These are phyloP conservation scores for Monosporascus sp. DNA, from an alignment of 2,329 filamentous ascomycete genomes.

Conservation along the genomic window DNA sequence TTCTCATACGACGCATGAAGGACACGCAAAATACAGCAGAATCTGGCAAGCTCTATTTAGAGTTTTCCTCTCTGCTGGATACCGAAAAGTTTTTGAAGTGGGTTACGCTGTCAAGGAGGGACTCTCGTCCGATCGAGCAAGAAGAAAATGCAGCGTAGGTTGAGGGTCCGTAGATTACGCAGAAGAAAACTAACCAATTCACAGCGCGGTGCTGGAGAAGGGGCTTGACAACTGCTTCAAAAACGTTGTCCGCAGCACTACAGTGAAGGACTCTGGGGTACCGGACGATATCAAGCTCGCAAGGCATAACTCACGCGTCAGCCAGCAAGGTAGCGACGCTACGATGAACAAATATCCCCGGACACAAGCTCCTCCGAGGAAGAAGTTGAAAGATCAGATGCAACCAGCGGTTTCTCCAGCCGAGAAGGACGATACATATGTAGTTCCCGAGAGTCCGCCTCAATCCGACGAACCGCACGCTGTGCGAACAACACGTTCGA, in stretches of 20 bases:
- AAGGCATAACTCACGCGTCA: conserved; percentile 13
- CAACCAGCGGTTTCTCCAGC: neutral
- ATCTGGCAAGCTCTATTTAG: conserved; percentile 16
- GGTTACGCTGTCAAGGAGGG: conserved; percentile 9
- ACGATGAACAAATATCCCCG: neutral
- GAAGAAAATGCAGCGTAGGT: conserved; percentile 7
- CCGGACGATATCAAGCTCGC: conserved; percentile 21
- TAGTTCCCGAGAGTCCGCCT: conserved; percentile 1
- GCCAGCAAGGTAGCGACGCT: neutral
- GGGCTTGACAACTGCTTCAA: conserved; percentile 7
- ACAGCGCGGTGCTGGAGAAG: neutral
- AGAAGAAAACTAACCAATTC: neutral
- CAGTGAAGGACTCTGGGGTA: conserved; percentile 3
- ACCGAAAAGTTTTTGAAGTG: conserved; percentile 16
- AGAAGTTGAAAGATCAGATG: conserved; percentile 20
- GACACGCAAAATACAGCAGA: conserved; percentile 3
- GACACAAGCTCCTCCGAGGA: neutral
- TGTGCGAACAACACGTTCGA: conserved; percentile 15
- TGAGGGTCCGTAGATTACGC: neutral
- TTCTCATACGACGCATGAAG: conserved; percentile 2
- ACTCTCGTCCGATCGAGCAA: neutral
- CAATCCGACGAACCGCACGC: conserved; percentile 3
- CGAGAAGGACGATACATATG: neutral
- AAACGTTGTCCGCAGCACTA: conserved; percentile 3
- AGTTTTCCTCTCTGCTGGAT: conserved; percentile 14